These are phyloP conservation scores for Chrysoporthe deuterocubensis DNA, from an alignment of 2,329 filamentous ascomycete species.

Conservation along the genomic window DNA sequence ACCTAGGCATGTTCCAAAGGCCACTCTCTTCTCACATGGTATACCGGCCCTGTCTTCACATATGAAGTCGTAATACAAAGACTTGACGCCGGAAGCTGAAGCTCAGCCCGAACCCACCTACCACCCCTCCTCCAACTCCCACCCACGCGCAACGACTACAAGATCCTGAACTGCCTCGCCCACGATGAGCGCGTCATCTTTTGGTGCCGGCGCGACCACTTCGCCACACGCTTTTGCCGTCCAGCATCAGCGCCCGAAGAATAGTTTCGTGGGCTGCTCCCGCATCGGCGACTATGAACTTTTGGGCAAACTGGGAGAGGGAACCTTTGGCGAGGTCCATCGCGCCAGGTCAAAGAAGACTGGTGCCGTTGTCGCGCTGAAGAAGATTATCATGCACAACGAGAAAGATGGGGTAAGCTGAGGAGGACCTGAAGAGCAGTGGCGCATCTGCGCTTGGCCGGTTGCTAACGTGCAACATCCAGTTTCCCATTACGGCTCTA, in stretches of 20 bases:
- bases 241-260: conserved; percentile 57
- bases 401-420: conserved; percentile 87
- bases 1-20: conserved; percentile 1
- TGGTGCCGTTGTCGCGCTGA: conserved; percentile 80
- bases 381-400: conserved; percentile 99
- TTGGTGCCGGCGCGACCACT: conserved; percentile 34
- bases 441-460: not conserved
- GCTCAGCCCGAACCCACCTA: not conserved
- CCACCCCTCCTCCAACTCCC: not conserved
- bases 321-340: conserved; percentile 96
- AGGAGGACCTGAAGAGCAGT: conserved; percentile 15
- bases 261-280: conserved; percentile 82
- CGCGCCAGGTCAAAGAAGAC: conserved; percentile 80
- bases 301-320: conserved; percentile 84
- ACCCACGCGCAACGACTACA: not conserved
- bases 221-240: conserved; percentile 62
- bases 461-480: conserved; percentile 24
- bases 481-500: conserved; percentile 97
- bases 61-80: not conserved
- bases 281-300: conserved; percentile 80
- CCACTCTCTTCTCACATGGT: not conserved
- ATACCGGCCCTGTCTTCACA: not conserved
- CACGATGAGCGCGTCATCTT: conserved; percentile 33
- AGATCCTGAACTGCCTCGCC: conserved; percentile 1
- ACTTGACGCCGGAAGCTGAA: not conserved